These are phyloP conservation scores for Peronosclerospora sorghi DNA, from an alignment of 352 stramenopile genomes.

Conservation along the genomic window DNA sequence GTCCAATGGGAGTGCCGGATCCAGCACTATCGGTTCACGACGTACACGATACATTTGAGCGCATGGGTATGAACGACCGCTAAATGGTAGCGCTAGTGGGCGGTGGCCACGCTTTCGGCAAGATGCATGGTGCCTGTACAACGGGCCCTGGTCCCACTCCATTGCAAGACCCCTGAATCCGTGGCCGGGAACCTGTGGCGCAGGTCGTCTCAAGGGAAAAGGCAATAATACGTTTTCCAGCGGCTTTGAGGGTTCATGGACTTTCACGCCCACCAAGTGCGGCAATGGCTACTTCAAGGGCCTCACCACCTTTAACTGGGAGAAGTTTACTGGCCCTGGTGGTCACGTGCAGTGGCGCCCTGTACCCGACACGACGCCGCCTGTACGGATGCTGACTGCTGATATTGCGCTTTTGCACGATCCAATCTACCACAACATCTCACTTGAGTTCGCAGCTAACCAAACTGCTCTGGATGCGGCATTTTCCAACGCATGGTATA, in stretches of 20 bases:
- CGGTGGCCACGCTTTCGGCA: conserved; percentile 87
- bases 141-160: conserved; percentile 31
- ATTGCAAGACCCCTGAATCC: conserved; percentile 38
- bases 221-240: conserved; percentile 64
- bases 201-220: conserved; percentile 32
- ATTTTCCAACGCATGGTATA: conserved; percentile 69
- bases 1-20: conserved; percentile 51
- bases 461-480: conserved; percentile 41
- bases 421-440: conserved; percentile 50
- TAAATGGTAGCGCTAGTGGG: conserved; percentile 90
- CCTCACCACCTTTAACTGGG: conserved; percentile 81
- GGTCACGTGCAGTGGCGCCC: conserved; percentile 66
- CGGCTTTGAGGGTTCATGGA: conserved; percentile 86
- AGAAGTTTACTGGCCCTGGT: conserved; percentile 55
- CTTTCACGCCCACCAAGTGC: conserved; percentile 78
- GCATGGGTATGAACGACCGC: conserved; percentile 88
- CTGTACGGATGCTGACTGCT: conserved; percentile 78
- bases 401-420: conserved; percentile 72
- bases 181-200: conserved; percentile 41
- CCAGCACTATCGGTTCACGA: conserved; percentile 86
- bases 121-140: conserved; percentile 76
- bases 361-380: conserved; percentile 33
- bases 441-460: conserved; percentile 51
- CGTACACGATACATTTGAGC: conserved; percentile 87
- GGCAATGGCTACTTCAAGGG: conserved; percentile 91